phyloP scores from a whole-genome alignment of 768 basidiomycete genomes.

The Mycena indigotica region DNA sequence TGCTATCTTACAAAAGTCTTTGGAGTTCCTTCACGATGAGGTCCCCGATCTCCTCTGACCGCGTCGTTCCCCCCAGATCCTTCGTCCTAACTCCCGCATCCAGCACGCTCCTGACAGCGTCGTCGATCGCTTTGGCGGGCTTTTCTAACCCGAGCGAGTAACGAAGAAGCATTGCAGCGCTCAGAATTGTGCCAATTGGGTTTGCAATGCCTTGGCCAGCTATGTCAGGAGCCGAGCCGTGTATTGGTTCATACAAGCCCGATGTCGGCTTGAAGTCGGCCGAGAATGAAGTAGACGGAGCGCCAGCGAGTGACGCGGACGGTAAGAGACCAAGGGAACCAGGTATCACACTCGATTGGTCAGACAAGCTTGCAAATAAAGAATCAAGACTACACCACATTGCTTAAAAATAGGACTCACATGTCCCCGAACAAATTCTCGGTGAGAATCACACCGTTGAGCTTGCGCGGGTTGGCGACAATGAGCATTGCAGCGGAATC shows the following conservation, averaged over 20 bases:
- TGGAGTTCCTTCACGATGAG: constrained; percentile 75
- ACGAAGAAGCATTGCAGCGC: constrained; percentile 88
- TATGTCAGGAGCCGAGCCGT: constrained; percentile 93
- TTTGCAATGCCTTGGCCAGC: constrained; percentile 94
- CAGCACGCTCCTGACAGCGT: constrained; percentile 87
- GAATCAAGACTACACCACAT: constrained; percentile 1
- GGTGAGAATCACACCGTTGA: constrained; percentile 94
- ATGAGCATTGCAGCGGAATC: constrained; percentile 97
- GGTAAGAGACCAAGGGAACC: constrained; percentile 96
- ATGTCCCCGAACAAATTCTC: constrained; percentile 98
- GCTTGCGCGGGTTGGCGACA: constrained; percentile 83
- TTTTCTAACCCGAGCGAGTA: constrained; percentile 91
- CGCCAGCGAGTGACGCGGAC: constrained; percentile 93
- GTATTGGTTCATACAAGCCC: constrained; percentile 97
- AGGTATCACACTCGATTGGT: constrained; percentile 95
- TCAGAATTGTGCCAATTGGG: constrained; percentile 93
- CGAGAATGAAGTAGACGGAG: constrained; percentile 62
- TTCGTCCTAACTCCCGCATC: constrained; percentile 82
- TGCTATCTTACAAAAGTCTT: constrained; percentile 52
- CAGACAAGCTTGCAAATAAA: constrained; percentile 82
- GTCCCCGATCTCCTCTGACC: constrained; percentile 83
- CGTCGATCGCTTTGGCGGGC: constrained; percentile 84
- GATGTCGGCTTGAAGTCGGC: constrained; percentile 73
- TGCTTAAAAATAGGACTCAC: constrained; percentile 50
- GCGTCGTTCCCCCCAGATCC: constrained; percentile 81